phyloP scores from a whole-genome alignment of 1,284 basidiomycete species.

The Leccinum insolens region DNA sequence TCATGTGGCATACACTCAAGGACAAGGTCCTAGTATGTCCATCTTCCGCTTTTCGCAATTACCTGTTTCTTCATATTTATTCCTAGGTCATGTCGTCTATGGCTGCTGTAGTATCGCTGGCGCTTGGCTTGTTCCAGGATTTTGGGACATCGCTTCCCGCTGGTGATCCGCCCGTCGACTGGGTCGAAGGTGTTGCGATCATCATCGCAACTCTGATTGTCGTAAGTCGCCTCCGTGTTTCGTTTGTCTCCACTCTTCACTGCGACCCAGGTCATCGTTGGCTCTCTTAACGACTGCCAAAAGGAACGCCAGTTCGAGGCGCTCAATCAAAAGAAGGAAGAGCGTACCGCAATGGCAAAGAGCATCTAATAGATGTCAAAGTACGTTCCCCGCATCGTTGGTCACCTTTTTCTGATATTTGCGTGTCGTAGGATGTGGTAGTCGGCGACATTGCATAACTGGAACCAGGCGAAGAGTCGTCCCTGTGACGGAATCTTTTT shows the following conservation, averaged over 20 bases:
- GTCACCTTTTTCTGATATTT: background rate
- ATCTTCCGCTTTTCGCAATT: background rate
- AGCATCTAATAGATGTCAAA: conserved; percentile 82
- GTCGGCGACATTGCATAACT: conserved; percentile 93
- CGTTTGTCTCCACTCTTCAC: accelerated
- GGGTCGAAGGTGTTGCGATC: too few species aligned
- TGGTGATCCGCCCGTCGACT: too few species aligned
- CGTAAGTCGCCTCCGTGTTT: too few species aligned
- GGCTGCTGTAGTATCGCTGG: conserved; percentile 91
- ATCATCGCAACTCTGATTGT: too few species aligned
- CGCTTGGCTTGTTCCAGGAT: conserved; percentile 93
- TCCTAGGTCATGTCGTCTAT: conserved; percentile 73
- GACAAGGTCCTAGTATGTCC: conserved; percentile 88
- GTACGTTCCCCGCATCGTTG: conserved; percentile 37
- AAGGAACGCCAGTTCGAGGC: too few species aligned
- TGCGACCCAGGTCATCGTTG: too few species aligned
- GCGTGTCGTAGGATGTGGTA: conserved; percentile 69
- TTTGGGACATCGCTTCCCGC: conserved; percentile 58
- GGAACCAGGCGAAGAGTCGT: conserved; percentile 94
- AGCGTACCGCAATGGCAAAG: conserved; percentile 62
- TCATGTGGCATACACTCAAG: conserved; percentile 92
- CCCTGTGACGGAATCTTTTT: conserved; percentile 97
- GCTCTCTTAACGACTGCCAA: too few species aligned
- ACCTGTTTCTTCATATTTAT: conserved; percentile 7
- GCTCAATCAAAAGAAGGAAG: too few species aligned